These are phyloP conservation scores for Hygrophorus russula DNA, from an alignment of 768 basidiomycete genomes.

Conservation along the genomic window DNA sequence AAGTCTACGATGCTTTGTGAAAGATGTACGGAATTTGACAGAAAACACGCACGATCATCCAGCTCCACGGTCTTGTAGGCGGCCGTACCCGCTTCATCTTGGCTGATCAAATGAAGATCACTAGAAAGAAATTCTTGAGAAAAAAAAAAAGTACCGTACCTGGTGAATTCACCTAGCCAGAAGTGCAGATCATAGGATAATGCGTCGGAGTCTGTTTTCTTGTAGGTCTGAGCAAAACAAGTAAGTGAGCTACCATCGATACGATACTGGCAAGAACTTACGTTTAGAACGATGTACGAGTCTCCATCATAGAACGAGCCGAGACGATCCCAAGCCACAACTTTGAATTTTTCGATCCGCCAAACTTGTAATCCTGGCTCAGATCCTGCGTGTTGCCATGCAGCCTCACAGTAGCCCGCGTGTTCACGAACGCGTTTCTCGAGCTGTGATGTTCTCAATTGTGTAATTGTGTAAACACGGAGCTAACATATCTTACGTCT, in stretches of 20 bases:
- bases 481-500: conserved; percentile 29
- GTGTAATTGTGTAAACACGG: neutral
- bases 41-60: conserved; percentile 40
- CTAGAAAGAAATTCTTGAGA: no score
- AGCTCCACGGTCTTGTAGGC: conserved; percentile 60
- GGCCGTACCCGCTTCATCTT: conserved; percentile 53
- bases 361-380: conserved; percentile 39
- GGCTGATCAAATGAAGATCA: conserved; percentile 14
- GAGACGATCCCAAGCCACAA: conserved; percentile 37
- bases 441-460: conserved; percentile 22
- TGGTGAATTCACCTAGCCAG: conserved; percentile 48
- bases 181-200: conserved; percentile 53
- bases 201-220: conserved; percentile 31
- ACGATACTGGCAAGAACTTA: conserved; percentile 16
- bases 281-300: conserved; percentile 55
- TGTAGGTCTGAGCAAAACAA: conserved; percentile 37
- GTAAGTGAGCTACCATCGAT: neutral
- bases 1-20: conserved; percentile 26
- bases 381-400: conserved; percentile 39
- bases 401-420: conserved; percentile 36
- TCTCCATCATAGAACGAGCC: conserved; percentile 56
- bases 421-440: conserved; percentile 46
- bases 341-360: conserved; percentile 46
- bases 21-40: neutral
- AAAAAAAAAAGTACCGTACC: no score